phyloP scores from a whole-genome alignment of 2,329 filamentous ascomycete species.

The Aspergillus viridinutans region DNA sequence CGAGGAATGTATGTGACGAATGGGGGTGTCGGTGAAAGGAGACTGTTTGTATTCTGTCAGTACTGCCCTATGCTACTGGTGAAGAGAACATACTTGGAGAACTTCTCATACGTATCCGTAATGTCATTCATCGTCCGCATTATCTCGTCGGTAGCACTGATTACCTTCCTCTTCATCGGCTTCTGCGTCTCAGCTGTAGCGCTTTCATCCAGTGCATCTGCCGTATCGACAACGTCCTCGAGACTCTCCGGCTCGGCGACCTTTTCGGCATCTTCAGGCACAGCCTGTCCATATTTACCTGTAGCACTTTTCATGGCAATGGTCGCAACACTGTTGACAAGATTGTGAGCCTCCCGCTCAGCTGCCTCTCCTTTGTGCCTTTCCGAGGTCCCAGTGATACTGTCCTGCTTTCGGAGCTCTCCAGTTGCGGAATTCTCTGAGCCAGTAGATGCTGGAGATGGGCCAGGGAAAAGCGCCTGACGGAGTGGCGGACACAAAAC shows the following conservation, averaged over 20 bases:
- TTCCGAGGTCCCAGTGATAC: constrained; percentile 73
- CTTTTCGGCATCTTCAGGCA: constrained; percentile 47
- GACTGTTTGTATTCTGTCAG: constrained; percentile 31
- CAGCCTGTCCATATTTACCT: constrained; percentile 68
- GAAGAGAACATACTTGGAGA: constrained; percentile 49
- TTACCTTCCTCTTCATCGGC: constrained; percentile 72
- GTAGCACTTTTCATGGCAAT: constrained; percentile 71
- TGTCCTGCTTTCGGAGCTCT: constrained; percentile 60
- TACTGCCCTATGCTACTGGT: not conserved
- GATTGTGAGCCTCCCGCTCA: constrained; percentile 76
- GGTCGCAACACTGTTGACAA: constrained; percentile 69
- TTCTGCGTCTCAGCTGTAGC: constrained; percentile 68
- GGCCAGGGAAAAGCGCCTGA: constrained; percentile 64
- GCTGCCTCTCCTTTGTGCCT: constrained; percentile 78
- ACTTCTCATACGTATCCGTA: constrained; percentile 60
- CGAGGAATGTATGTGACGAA: constrained; percentile 55
- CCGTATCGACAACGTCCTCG: constrained; percentile 53
- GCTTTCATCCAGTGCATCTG: constrained; percentile 49
- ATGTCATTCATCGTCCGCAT: constrained; percentile 65
- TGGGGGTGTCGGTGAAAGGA: constrained; percentile 59
- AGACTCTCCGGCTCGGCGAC: constrained; percentile 46
- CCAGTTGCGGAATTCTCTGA: constrained; percentile 55
- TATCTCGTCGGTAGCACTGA: constrained; percentile 67
- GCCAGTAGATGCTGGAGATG: constrained; percentile 65
- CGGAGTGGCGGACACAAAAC: constrained; percentile 63